Evolutionary conservation across 1,284 basidiomycete genomes (phyloP).

Genomic region (Boletellus deceptivus): DNA sequence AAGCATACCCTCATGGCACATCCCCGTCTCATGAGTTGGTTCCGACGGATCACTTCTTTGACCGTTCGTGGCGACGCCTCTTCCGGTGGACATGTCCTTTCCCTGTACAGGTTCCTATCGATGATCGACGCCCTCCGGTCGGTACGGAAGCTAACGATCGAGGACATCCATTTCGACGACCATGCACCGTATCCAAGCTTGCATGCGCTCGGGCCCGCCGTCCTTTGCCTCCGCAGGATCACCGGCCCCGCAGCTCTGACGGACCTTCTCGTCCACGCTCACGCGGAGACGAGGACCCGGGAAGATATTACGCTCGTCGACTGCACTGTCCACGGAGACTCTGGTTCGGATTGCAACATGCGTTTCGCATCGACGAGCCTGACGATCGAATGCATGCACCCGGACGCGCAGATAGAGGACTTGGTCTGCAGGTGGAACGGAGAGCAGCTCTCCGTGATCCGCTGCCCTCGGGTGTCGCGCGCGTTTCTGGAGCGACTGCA

Average conservation of each 20-base stretch:
- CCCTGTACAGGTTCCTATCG: constrained; percentile 9
- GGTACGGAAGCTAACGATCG: constrained; percentile 6
- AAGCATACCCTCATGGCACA: constrained; percentile 7
- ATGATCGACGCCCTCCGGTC: constrained; percentile 2
- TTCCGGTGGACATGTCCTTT: neutral
- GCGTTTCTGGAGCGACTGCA: constrained; percentile 5
- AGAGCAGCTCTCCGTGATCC: constrained; percentile 4
- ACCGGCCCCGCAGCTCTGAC: constrained; percentile 4
- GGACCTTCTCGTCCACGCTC: constrained; percentile 2
- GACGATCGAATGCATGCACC: constrained; percentile 3
- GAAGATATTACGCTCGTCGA: constrained; percentile 7
- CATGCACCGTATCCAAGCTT: neutral
- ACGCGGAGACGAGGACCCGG: neutral
- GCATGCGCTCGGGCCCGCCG: neutral
- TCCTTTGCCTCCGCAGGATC: constrained; percentile 3
- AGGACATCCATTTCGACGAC: constrained; percentile 12
- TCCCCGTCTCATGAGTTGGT: constrained; percentile 9
- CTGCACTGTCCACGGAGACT: constrained; percentile 1
- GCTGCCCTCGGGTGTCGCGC: constrained; percentile 7
- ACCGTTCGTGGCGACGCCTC: constrained; percentile 4
- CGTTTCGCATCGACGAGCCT: constrained; percentile 2
- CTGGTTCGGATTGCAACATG: neutral
- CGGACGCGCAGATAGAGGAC: constrained; percentile 6
- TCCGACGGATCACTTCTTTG: constrained; percentile 7
- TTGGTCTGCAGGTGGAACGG: constrained; percentile 11